Percentiles rank a stretch among this genome's conserved stretches.
phyloP scores from a whole-genome alignment of 495 filamentous ascomycete species.

The Tuber umbilicatum region DNA sequence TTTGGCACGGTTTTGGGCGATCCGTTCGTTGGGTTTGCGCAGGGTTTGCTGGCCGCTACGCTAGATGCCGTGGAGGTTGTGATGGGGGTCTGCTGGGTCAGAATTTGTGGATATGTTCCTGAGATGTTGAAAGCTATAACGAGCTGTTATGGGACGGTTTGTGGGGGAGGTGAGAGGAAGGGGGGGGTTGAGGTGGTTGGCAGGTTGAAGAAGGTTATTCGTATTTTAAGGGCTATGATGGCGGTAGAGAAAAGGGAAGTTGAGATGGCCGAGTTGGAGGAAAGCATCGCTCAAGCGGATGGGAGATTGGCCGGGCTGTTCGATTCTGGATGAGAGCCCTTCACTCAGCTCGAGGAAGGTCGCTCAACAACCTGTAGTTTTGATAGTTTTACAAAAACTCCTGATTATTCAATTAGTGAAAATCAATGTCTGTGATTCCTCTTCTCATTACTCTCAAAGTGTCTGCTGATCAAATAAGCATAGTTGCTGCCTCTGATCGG shows the following conservation, averaged over 20 bases:
- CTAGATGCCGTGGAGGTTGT: constrained; percentile 52
- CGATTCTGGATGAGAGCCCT: neutral
- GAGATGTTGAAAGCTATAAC: constrained; percentile 61
- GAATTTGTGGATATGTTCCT: constrained; percentile 58
- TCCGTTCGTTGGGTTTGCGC: constrained; percentile 59
- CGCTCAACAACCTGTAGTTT: neutral
- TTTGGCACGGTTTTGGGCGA: constrained; percentile 59
- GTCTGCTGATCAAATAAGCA: neutral
- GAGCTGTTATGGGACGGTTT: constrained; percentile 60
- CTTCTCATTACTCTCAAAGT: neutral
- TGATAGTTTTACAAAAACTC: neutral
- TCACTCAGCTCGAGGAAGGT: neutral
- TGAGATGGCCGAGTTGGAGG: constrained; percentile 14
- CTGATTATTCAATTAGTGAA: neutral
- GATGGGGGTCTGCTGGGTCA: constrained; percentile 66
- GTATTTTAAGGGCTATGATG: constrained; percentile 19
- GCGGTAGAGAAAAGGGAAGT: constrained; percentile 6
- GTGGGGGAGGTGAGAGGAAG: constrained; percentile 44
- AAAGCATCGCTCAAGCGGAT: constrained; percentile 11
- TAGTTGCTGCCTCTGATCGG: neutral
- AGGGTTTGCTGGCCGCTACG: constrained; percentile 52
- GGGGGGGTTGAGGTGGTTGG: constrained; percentile 8
- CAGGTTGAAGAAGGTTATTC: constrained; percentile 14
- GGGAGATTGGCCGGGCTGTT: constrained; percentile 20
- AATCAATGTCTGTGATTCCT: neutral